Evolutionary conservation across 352 stramenopile species (phyloP).

Genomic region (Globisporangium acanthophoron): DNA sequence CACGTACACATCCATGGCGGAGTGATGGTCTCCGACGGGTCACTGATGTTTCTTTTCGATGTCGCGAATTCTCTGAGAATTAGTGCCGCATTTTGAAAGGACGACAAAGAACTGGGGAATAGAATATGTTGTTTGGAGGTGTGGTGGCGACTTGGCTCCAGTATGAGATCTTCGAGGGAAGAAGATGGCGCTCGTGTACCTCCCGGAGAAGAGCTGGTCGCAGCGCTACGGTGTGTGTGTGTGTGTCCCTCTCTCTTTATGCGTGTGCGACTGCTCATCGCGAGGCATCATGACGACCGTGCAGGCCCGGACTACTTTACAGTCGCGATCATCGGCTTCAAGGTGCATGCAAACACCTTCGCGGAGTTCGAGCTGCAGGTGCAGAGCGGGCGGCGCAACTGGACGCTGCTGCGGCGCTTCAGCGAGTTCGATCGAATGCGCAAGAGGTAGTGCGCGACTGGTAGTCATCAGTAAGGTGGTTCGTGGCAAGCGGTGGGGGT

Average conservation of each 20-base stretch:
- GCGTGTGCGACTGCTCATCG: neutral
- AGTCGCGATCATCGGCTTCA: conserved; percentile 43
- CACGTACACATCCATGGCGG: conserved; percentile 25
- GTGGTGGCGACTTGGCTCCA: no score
- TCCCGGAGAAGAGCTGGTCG: conserved; percentile 64
- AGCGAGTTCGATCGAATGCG: conserved; percentile 63
- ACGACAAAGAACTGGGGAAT: no score
- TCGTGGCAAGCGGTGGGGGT: neutral
- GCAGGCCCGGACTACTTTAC: conserved; percentile 74
- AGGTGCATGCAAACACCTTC: conserved; percentile 42
- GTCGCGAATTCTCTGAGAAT: neutral
- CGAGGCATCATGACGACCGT: neutral
- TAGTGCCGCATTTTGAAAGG: no score
- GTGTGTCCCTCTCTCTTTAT: neutral
- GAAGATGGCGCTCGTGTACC: conserved; percentile 69
- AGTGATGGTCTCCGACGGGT: neutral
- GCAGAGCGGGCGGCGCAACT: conserved; percentile 62
- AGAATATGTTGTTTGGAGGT: no score
- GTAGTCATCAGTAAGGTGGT: no score
- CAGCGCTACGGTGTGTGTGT: conserved; percentile 53
- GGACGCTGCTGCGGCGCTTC: conserved; percentile 64
- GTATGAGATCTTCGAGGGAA: neutral
- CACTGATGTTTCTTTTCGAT: no score
- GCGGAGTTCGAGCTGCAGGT: conserved; percentile 67
- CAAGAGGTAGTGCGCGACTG: conserved; percentile 22